These are phyloP conservation scores for Toxicodendron radicans DNA, from an alignment of 345 rosid genomes.

Conservation along the genomic window DNA sequence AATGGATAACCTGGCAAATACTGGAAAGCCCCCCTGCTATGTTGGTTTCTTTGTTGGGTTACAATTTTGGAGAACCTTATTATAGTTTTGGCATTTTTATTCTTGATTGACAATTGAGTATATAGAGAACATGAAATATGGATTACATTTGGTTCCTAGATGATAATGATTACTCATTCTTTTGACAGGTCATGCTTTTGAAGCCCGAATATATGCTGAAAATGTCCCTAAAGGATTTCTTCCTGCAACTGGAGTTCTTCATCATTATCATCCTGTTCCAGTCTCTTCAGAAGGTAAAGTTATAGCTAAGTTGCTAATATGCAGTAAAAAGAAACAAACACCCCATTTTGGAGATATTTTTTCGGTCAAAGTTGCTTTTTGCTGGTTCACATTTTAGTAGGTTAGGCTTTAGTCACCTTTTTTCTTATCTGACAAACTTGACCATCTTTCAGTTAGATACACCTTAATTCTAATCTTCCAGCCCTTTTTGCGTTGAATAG, in stretches of 20 bases:
- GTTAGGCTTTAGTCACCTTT: background rate
- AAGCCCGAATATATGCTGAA: constrained; percentile 94
- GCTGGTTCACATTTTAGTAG: constrained; percentile 8
- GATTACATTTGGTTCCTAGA: background rate
- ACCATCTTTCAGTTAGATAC: constrained; percentile 8
- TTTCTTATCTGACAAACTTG: constrained; percentile 6
- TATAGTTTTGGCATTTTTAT: background rate
- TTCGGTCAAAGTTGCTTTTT: background rate
- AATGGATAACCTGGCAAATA: no score
- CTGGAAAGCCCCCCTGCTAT: no score
- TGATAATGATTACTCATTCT: background rate
- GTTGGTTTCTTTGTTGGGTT: no score
- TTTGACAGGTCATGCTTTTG: constrained; percentile 79
- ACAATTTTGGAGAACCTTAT: no score
- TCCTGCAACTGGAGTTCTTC: constrained; percentile 91
- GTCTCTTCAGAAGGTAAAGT: constrained; percentile 69
- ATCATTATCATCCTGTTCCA: constrained; percentile 72
- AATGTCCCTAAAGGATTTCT: constrained; percentile 92
- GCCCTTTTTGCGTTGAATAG: background rate
- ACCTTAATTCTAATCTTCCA: background rate
- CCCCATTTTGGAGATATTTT: background rate
- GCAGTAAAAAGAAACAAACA: constrained; percentile 8
- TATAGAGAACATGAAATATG: background rate
- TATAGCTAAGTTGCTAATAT: constrained; percentile 11
- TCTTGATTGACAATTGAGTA: background rate